Conservation (phyloP, 139 green algal genomes). For the Closterium sp. region DNA sequence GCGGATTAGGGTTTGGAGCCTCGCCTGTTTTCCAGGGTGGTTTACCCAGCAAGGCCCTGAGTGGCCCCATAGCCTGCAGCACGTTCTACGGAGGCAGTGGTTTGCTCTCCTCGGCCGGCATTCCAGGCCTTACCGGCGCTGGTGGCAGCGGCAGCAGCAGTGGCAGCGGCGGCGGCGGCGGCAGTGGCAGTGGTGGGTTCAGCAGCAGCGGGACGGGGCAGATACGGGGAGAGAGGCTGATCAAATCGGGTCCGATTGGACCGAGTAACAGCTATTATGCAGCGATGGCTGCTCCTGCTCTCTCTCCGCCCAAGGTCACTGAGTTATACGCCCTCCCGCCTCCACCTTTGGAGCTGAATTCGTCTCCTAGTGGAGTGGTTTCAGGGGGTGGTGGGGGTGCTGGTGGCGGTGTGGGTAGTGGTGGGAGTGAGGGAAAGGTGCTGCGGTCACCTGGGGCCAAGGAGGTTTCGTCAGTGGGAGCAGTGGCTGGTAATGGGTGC, state of each 20-base stretch:
- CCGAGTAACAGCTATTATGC: not conserved
- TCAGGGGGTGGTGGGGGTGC: not conserved
- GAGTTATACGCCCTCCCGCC: conserved; percentile 17
- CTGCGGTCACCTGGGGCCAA: not conserved
- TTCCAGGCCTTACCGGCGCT: not conserved
- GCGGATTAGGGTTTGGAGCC: not conserved
- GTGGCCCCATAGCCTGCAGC: not conserved
- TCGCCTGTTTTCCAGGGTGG: not conserved
- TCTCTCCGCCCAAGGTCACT: conserved; percentile 9
- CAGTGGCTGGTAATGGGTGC: not conserved
- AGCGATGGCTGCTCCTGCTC: not conserved
- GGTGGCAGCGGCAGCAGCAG: not conserved
- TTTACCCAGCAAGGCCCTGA: not conserved
- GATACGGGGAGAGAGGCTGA: not conserved
- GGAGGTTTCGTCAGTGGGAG: not conserved
- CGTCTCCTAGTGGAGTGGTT: not conserved
- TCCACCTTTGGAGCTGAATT: conserved; percentile 1
- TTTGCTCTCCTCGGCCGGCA: not conserved
- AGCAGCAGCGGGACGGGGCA: not conserved
- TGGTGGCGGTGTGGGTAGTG: not conserved
- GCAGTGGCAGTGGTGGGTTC: not conserved
- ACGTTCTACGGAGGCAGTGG: not conserved
- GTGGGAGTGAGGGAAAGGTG: not conserved
- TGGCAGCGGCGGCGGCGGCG: not conserved
- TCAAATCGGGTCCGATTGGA: conserved; percentile 14